These are phyloP conservation scores for Ambrosia hybrid DNA, from an alignment of 140 eudicot genomes.

Conservation along the genomic window DNA sequence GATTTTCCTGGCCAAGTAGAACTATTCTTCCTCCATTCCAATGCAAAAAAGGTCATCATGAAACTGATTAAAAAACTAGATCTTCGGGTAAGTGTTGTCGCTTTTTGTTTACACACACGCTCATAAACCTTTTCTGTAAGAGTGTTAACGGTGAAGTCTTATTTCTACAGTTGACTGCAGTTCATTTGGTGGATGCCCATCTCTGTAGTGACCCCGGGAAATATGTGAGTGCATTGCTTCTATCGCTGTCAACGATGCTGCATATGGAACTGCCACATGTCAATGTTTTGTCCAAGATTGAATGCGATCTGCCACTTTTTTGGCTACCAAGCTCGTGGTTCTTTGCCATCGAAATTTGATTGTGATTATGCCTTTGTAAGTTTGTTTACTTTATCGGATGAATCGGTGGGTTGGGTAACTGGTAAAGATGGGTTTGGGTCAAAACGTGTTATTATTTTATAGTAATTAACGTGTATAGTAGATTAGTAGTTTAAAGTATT, in stretches of 20 bases:
- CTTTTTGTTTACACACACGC: neutral
- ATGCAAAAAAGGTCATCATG: slow-evolving; percentile 81
- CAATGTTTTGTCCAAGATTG: slow-evolving; percentile 90
- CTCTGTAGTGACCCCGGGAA: slow-evolving; percentile 94
- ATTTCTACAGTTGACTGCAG: slow-evolving; percentile 70
- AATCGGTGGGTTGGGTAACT: neutral
- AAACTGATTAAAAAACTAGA: slow-evolving; percentile 71
- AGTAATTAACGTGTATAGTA: neutral
- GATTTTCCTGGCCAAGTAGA: slow-evolving; percentile 98
- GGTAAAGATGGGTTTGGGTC: neutral
- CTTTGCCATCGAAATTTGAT: slow-evolving; percentile 94
- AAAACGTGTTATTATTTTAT: neutral
- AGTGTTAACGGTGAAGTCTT: slow-evolving; percentile 9
- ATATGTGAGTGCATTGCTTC: slow-evolving; percentile 87
- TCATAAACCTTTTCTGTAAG: neutral
- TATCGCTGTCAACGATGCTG: slow-evolving; percentile 85
- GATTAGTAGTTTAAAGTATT: neutral
- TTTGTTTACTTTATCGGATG: slow-evolving; percentile 4
- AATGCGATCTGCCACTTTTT: slow-evolving; percentile 98
- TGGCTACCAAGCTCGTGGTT: slow-evolving; percentile 99
- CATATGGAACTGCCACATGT: slow-evolving; percentile 94
- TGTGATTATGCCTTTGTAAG: slow-evolving; percentile 97
- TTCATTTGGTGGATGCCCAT: slow-evolving; percentile 91
- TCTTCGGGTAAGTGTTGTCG: slow-evolving; percentile 60
- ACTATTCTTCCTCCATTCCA: slow-evolving; percentile 82